Evolutionary conservation across 129 eudicot genomes (phyloP), one percentile per base, ranked within the genome.

Genomic region (Ambrosia artemisiifolia): DNA sequence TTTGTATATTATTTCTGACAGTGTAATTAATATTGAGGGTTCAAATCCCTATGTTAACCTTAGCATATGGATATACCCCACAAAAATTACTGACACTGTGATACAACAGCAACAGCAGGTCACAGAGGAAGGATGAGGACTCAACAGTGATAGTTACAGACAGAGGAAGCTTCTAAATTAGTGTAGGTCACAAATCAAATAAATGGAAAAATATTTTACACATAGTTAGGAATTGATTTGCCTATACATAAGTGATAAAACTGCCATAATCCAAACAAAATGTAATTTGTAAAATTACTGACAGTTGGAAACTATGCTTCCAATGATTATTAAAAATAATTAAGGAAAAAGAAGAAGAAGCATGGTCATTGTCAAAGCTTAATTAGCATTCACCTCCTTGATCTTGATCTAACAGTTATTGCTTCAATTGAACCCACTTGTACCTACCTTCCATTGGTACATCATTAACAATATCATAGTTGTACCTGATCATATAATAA

Each of bases 361-460:
- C 50, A 1, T 48, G 7, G 53, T 64, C 14, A 6, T 49, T 61
- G 42, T 63, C 71, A 18, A 48, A 68, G 73, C 42, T 24, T 60
- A 20, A 20, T 12, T 78, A 20, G 44, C n/a, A 49, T 50, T 55
- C 53, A 38, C 66, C 59, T 54, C 49, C 62, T 61, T 63, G 13
- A 53, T 55, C 50, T 60, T 69, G 34, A 56, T 65, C 48, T 33
- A 30, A 36, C 18, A 53, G 5, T 78, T 73, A 87, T 66, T 87
- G 93, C 84, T 82, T 78, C 43, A 90, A 76, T 43, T 83, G 80
- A 68, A 88, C 82, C 97, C 97, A 91, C 65, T 88, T 83, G 79
- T 91, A 91, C 83, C 88, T 82, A 9, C 97, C 97, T 10, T 87
- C 88, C 85, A 85, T 13, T 24, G 95, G 95, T 43, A 78, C 85